These are phyloP conservation scores for Phytophthora cajani DNA, from an alignment of 352 stramenopile genomes.

Conservation along the genomic window DNA sequence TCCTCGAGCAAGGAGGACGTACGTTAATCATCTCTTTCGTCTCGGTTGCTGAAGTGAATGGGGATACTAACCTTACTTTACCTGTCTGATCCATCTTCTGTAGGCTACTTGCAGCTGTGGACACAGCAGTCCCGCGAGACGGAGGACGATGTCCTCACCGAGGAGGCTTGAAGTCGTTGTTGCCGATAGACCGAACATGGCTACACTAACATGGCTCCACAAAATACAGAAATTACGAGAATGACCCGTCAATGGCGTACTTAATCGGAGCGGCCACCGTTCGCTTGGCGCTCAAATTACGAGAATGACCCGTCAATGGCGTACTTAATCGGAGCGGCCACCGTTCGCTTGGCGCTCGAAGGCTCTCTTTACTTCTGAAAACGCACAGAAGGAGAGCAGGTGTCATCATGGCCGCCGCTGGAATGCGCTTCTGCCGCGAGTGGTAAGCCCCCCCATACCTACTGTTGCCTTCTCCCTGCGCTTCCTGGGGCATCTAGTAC, in stretches of 20 bases:
- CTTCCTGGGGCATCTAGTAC: not conserved
- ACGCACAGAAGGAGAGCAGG: slow-evolving; percentile 16
- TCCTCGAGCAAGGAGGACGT: slow-evolving; percentile 56
- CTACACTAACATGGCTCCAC: slow-evolving; percentile 5
- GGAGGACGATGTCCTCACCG: not conserved
- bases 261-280: slow-evolving; percentile 10
- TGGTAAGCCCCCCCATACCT: slow-evolving; percentile 58
- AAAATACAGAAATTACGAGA: not conserved
- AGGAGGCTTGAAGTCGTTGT: not conserved
- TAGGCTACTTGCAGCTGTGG: slow-evolving; percentile 52
- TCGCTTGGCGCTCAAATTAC: slow-evolving; percentile 17
- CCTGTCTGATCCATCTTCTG: not conserved
- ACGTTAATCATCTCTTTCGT: slow-evolving; percentile 12
- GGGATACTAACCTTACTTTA: slow-evolving; percentile 8
- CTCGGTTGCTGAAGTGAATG: not conserved
- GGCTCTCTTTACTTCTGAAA: slow-evolving; percentile 25
- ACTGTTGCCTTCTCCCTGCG: not conserved
- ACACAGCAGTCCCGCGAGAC: slow-evolving; percentile 48
- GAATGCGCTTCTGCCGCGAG: slow-evolving; percentile 90
- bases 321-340: slow-evolving; percentile 20
- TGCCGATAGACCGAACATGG: slow-evolving; percentile 11
- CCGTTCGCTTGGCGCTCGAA: slow-evolving; percentile 20
- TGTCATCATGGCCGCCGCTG: slow-evolving; percentile 69
- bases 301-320: not conserved
- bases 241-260: slow-evolving; percentile 12